These are phyloP conservation scores for Carex littledalei DNA, from an alignment of 176 grass and related monocot genomes.

Conservation along the genomic window DNA sequence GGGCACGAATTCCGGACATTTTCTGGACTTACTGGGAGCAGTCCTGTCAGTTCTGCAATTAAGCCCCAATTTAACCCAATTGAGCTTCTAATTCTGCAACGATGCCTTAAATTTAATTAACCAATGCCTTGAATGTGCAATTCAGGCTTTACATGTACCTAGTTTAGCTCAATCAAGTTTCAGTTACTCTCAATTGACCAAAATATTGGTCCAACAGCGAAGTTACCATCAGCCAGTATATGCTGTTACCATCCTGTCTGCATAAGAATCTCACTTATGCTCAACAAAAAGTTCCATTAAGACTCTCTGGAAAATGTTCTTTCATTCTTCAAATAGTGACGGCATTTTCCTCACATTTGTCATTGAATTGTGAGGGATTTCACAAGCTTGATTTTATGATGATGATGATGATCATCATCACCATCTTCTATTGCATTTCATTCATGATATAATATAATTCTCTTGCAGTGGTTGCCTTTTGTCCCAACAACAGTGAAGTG, in stretches of 20 bases:
- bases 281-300: no score
- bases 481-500: constrained; percentile 90
- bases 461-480: constrained; percentile 89
- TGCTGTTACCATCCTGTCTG: no score
- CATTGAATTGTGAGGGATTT: not conserved
- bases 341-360: not conserved
- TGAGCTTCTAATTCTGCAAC: not conserved
- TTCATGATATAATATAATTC: constrained; percentile 19
- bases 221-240: no score
- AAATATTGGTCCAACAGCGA: no score
- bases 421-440: not conserved
- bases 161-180: no score
- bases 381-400: not conserved
- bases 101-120: not conserved
- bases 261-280: no score
- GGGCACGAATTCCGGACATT: no score
- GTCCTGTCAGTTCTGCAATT: not conserved
- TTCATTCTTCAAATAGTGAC: no score
- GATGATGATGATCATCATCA: not conserved
- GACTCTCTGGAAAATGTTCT: no score
- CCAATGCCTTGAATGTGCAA: not conserved
- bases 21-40: not conserved
- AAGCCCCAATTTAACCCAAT: not conserved
- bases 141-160: no score
- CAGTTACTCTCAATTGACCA: no score